These are phyloP conservation scores for Trichoderma guizhouense DNA, from an alignment of 2,329 filamentous ascomycete genomes.

Conservation along the genomic window DNA sequence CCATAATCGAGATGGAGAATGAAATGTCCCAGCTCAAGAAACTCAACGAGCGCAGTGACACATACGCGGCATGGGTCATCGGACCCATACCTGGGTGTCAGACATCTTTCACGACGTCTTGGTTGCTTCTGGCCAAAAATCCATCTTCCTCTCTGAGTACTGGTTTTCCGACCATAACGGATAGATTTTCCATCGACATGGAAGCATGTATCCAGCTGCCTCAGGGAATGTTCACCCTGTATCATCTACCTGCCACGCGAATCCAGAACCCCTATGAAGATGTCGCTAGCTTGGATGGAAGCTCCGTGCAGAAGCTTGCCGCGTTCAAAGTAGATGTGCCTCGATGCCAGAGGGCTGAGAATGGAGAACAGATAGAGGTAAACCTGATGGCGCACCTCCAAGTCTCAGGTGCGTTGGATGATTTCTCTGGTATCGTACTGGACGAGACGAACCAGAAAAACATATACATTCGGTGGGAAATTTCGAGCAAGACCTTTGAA, in stretches of 20 bases:
- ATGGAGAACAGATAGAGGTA: slow-evolving; percentile 27
- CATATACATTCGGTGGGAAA: slow-evolving; percentile 30
- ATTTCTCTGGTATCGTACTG: slow-evolving; percentile 21
- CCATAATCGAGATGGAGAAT: slow-evolving; percentile 35
- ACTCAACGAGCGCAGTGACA: slow-evolving; percentile 26
- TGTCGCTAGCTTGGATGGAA: slow-evolving; percentile 1
- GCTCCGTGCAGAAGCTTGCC: slow-evolving; percentile 23
- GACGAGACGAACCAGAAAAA: slow-evolving; percentile 21
- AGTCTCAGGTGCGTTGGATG: slow-evolving; percentile 45
- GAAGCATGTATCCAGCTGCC: slow-evolving; percentile 22
- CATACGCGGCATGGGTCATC: slow-evolving; percentile 30
- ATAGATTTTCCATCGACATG: slow-evolving; percentile 31
- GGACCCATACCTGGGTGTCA: slow-evolving; percentile 29
- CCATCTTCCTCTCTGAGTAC: slow-evolving; percentile 23
- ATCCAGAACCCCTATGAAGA: slow-evolving; percentile 34
- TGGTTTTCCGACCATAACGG: slow-evolving; percentile 28
- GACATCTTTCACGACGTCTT: slow-evolving; percentile 31
- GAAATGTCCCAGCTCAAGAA: slow-evolving; percentile 26
- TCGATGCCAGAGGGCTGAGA: slow-evolving; percentile 26
- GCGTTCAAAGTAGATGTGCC: slow-evolving; percentile 36
- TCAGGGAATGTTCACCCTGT: slow-evolving; percentile 26
- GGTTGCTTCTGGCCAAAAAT: slow-evolving; percentile 31
- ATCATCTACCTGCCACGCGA: slow-evolving; percentile 26
- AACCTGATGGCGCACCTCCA: slow-evolving; percentile 64
- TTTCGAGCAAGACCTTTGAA: slow-evolving; percentile 29